Evolutionary conservation across 2,329 filamentous ascomycete genomes (phyloP).

Genomic region (Pseudogymnoascus sp.): DNA sequence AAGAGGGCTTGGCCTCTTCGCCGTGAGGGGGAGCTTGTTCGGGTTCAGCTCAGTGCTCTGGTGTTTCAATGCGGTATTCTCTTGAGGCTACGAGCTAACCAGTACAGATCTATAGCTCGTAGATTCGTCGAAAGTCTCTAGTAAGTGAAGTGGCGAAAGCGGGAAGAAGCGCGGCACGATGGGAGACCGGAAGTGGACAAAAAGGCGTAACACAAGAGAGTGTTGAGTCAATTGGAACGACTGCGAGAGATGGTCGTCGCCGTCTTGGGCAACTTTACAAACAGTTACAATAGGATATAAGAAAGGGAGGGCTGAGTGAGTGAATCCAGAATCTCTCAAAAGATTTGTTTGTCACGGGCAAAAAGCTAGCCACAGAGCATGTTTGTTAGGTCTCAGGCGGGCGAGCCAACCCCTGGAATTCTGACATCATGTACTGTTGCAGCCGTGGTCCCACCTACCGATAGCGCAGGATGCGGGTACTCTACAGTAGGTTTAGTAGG

Average conservation of each 20-base stretch:
- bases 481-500: too few species aligned
- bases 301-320: neutral
- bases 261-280: neutral
- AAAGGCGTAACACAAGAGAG: neutral
- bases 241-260: neutral
- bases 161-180: neutral
- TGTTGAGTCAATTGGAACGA: neutral
- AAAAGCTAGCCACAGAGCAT: neutral
- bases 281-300: neutral
- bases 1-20: neutral
- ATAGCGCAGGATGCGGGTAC: neutral
- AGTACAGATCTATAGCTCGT: neutral
- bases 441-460: neutral
- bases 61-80: neutral
- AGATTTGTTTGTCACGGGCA: neutral
- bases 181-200: neutral
- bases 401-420: neutral
- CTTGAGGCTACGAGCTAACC: neutral
- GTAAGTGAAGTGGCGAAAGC: neutral
- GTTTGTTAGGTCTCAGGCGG: neutral
- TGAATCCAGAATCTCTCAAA: conserved; percentile 3
- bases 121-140: neutral
- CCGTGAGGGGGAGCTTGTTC: neutral
- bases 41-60: neutral
- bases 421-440: neutral